Conservation (phyloP, 805 yeast species). For the Saturnispora gosingensis region DNA sequence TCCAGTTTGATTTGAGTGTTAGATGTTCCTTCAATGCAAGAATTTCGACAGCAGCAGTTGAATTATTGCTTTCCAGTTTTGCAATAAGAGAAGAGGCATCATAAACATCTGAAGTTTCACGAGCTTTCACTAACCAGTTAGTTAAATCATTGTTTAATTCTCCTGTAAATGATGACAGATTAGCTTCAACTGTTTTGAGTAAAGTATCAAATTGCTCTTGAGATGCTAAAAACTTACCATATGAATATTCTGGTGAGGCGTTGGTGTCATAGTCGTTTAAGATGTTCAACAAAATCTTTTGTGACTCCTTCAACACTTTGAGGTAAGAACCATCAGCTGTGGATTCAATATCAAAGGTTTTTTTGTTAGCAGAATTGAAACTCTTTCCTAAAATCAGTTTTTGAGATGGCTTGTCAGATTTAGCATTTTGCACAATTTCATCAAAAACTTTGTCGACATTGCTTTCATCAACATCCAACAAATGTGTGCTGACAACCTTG, state of each 20-base stretch:
- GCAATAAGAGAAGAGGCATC: slow-evolving; percentile 25
- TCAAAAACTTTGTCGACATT: slow-evolving; percentile 26
- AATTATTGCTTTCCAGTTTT: slow-evolving; percentile 19
- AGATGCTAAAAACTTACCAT: slow-evolving; percentile 58
- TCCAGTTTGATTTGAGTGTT: slow-evolving; percentile 54
- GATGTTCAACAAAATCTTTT: slow-evolving; percentile 33
- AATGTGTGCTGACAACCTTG: slow-evolving; percentile 50
- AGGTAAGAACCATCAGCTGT: slow-evolving; percentile 71
- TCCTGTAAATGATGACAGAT: slow-evolving; percentile 36
- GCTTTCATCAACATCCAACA: slow-evolving; percentile 32
- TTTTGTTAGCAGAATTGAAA: slow-evolving; percentile 19
- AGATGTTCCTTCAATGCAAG: slow-evolving; percentile 40
- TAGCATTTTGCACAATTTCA: slow-evolving; percentile 18
- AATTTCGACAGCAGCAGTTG: slow-evolving; percentile 33
- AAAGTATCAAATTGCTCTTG: slow-evolving; percentile 43
- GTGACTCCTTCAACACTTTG: slow-evolving; percentile 60
- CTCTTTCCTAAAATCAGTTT: slow-evolving; percentile 50
- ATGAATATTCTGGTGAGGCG: slow-evolving; percentile 76
- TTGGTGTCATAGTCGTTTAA: slow-evolving; percentile 53
- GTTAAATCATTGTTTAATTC: slow-evolving; percentile 50
- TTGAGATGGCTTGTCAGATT: slow-evolving; percentile 48
- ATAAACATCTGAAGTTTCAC: slow-evolving; percentile 27
- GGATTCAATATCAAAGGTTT: slow-evolving; percentile 33
- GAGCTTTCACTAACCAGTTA: slow-evolving; percentile 56
- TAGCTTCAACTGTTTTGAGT: slow-evolving; percentile 35